Evolutionary conservation across 2,329 filamentous ascomycete species (phyloP).

Genomic region (Thelonectria blattea): DNA sequence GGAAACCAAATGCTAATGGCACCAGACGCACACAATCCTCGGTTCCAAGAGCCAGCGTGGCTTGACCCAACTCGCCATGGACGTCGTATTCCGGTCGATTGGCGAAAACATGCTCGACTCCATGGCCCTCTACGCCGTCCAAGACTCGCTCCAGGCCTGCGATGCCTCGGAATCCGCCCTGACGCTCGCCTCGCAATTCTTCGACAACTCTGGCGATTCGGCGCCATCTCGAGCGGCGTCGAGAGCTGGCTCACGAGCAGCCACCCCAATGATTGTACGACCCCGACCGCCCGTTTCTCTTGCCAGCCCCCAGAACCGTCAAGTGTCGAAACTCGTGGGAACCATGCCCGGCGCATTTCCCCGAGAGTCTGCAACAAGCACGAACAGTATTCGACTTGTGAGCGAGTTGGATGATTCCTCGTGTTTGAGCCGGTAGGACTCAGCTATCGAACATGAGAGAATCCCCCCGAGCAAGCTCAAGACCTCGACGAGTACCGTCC

Average conservation of each 20-base stretch:
- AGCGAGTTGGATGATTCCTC: slow-evolving; percentile 36
- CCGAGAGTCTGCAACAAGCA: slow-evolving; percentile 39
- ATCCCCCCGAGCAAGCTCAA: slow-evolving; percentile 23
- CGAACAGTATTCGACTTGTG: slow-evolving; percentile 55
- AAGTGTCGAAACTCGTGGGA: slow-evolving; percentile 25
- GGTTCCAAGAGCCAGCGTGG: slow-evolving; percentile 87
- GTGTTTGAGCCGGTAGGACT: slow-evolving; percentile 39
- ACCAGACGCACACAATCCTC: slow-evolving; percentile 91
- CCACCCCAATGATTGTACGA: slow-evolving; percentile 73
- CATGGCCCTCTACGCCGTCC: slow-evolving; percentile 62
- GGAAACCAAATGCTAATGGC: slow-evolving; percentile 14
- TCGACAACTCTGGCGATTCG: slow-evolving; percentile 75
- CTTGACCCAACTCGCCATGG: slow-evolving; percentile 88
- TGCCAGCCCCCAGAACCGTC: slow-evolving; percentile 34
- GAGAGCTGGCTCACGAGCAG: slow-evolving; percentile 67
- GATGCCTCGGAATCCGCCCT: slow-evolving; percentile 84
- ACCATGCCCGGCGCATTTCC: slow-evolving; percentile 42
- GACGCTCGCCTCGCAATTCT: slow-evolving; percentile 74
- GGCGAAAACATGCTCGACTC: slow-evolving; percentile 72
- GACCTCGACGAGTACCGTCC: slow-evolving; percentile 39
- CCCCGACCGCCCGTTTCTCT: slow-evolving; percentile 43
- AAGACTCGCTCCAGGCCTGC: slow-evolving; percentile 75
- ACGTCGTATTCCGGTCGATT: slow-evolving; percentile 86
- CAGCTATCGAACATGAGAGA: slow-evolving; percentile 30
- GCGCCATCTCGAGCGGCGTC: slow-evolving; percentile 63